phyloP scores from a whole-genome alignment of 768 basidiomycete genomes.

The Termitomyces titanicus region DNA sequence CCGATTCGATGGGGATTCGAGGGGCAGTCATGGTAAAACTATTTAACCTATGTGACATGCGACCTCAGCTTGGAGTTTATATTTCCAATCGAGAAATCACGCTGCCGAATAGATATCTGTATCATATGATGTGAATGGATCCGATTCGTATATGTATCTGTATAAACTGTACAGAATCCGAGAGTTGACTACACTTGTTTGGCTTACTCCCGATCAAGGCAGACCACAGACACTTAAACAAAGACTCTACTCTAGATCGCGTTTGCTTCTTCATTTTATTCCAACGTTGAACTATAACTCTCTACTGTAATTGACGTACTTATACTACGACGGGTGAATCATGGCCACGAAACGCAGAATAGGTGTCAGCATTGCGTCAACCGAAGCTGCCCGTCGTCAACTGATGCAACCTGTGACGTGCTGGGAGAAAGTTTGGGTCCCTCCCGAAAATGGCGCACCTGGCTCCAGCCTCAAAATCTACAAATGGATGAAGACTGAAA shows the following conservation, averaged over 20 bases:
- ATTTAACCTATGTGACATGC: not conserved
- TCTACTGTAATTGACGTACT: not conserved
- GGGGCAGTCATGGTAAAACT: not conserved
- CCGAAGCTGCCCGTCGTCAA: slow-evolving; percentile 77
- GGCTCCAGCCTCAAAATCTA: slow-evolving; percentile 62
- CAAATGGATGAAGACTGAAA: slow-evolving; percentile 81
- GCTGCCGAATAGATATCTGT: no score
- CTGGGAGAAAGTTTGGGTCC: slow-evolving; percentile 78
- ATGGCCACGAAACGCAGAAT: slow-evolving; percentile 78
- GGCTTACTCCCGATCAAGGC: no score
- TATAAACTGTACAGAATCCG: no score
- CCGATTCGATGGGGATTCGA: not conserved
- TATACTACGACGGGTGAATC: slow-evolving; percentile 2
- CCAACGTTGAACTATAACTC: no score
- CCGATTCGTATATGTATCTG: no score
- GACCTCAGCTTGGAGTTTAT: no score
- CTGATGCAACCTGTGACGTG: slow-evolving; percentile 88
- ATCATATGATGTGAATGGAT: no score
- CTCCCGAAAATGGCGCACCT: slow-evolving; percentile 50
- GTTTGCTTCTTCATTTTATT: no score
- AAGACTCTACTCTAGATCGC: no score
- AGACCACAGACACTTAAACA: no score
- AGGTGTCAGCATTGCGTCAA: slow-evolving; percentile 71
- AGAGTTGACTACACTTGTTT: no score
- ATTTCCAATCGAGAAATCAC: no score